Conservation (phyloP, 2,329 filamentous ascomycete species). For the Aureobasidium melanogenum region DNA sequence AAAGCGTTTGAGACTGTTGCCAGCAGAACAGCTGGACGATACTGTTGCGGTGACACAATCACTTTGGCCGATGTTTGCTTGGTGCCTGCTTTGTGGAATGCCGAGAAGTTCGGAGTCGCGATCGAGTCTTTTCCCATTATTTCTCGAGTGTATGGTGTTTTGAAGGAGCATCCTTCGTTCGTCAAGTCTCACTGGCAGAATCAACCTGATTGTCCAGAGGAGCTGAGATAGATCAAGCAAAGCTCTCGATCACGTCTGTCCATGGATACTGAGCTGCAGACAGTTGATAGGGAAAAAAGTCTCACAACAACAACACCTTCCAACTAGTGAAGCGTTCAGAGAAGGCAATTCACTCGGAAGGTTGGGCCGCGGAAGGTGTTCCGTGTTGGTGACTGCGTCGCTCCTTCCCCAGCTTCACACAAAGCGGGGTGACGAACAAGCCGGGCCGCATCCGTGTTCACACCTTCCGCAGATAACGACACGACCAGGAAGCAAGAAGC, state of each 20-base stretch:
- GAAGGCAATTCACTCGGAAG: too few relatives aligned
- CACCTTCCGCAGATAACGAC: neutral
- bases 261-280: neutral
- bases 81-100: constrained; percentile 50
- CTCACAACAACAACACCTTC: too few relatives aligned
- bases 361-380: neutral
- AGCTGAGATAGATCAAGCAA: constrained; percentile 23
- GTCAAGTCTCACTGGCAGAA: constrained; percentile 44
- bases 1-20: constrained; percentile 45
- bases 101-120: constrained; percentile 47
- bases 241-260: neutral
- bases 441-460: constrained; percentile 2
- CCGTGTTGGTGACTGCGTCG: neutral
- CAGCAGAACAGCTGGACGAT: constrained; percentile 36
- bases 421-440: neutral
- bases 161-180: constrained; percentile 44
- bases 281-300: neutral
- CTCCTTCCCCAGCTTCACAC: neutral
- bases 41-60: constrained; percentile 47
- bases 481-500: neutral
- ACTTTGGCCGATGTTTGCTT: constrained; percentile 52
- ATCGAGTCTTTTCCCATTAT: constrained; percentile 42
- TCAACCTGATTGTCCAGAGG: constrained; percentile 47
- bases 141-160: constrained; percentile 34
- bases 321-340: neutral